Base-by-base conservation (phyloP, 202 grass and related monocot genomes). In the Cymbopogon flexuosus region DNA sequence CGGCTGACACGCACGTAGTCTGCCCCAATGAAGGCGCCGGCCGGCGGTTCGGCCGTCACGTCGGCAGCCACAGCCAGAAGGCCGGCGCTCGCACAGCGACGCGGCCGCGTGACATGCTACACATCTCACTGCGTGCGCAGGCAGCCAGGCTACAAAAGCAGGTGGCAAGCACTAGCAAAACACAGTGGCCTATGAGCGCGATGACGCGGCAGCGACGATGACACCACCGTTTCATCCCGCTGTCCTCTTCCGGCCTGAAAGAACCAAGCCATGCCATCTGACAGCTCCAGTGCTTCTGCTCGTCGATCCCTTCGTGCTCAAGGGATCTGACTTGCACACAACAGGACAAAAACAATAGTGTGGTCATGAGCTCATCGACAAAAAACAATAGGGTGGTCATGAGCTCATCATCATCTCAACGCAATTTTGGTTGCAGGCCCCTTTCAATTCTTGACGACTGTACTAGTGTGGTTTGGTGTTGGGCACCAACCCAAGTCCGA, bases 41-140 rank as follows among this genome's bases (percentile, higher is more conserved):
- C 64, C 36, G 12, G 30, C 10, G 33, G 81, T 27, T 75, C 75
- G 18, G 22, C 40, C 67, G 81, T 75, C 86, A 75, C 62, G 31
- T 68, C 74, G 34, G 18, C 80, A 15, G 68, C 47, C 77, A 42
- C 54, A 42, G 4, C 15, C 15, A 2, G 13, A 49, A 49, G 34
- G 3, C 31, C 5, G 4, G 15, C 47, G 47, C 15, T n/a, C 15
- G 47, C 47, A 51, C 47, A 51, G 49, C 49, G 49, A 23, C 21
- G 56, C 56, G 3, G n/a, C n/a, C 56, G 8, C 56, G 56, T 58
- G 56, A 58, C 3, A 10, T 58, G 56, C 56, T 57, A 10, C 8
- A 13, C 4, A 4, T 51, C 15, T 10, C n/a, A 3, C 51, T 54
- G 3, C 51, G 6, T 57, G 52, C 52, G 37, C 6, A n/a, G 47